Evolutionary conservation across 768 basidiomycete species (phyloP).

Genomic region (Lenzites betulinus): DNA sequence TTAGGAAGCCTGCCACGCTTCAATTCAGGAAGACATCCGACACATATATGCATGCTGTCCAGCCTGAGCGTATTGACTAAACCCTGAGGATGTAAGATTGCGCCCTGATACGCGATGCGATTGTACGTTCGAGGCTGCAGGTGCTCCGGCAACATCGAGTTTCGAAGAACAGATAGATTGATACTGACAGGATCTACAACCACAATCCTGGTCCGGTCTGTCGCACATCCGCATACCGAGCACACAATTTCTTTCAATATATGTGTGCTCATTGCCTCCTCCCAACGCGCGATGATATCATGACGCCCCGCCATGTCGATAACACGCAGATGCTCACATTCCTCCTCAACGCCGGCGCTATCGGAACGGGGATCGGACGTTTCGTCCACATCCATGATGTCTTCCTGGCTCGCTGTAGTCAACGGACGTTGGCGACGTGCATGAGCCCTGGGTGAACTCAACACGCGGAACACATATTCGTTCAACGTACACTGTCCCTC

Average conservation of each 20-base stretch:
- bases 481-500: too few species aligned
- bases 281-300: not conserved
- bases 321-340: not conserved
- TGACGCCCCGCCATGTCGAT: not conserved
- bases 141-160: not conserved
- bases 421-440: too few species aligned
- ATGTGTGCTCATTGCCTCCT: not conserved
- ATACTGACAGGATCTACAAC: not conserved
- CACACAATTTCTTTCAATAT: not conserved
- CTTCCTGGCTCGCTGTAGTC: too few species aligned
- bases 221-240: not conserved
- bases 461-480: too few species aligned
- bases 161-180: not conserved
- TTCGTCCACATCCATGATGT: too few species aligned
- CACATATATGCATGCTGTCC: not conserved
- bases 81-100: not conserved
- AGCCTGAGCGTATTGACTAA: not conserved
- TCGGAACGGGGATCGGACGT: not conserved
- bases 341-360: not conserved
- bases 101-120: not conserved
- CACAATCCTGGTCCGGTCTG: not conserved
- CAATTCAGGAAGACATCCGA: not conserved
- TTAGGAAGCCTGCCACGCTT: not conserved
- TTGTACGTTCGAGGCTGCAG: conserved; percentile 1
- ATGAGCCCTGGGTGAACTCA: too few species aligned